Base-by-base conservation (phyloP, 139 green algal genomes). In the Chloropicon primus region DNA sequence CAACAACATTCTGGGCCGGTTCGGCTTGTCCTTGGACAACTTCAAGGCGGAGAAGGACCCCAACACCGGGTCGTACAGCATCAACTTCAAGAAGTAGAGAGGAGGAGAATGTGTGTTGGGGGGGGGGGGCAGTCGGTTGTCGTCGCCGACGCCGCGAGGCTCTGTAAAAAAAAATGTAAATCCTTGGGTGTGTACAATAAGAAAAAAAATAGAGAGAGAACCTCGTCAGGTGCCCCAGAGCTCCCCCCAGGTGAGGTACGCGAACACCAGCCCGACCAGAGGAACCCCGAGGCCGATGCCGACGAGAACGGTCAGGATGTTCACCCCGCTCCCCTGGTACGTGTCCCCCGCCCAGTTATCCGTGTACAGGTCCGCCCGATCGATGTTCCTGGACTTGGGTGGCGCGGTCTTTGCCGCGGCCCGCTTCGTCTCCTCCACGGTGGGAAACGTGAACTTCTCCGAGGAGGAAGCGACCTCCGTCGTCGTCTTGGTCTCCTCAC, bases 1-100 rank as follows among this genome's bases (percentile, higher is more conserved):
- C 27, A 98, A 98, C 80, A 91, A 84, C 1, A 79, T 98, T n/a
- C 81, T 98, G 22, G 95, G 95, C 73, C 93, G 96, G 73, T 97
- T 99, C 86, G 95, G 95, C 1, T 81, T 99, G 80, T 92, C 81
- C 0, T 27, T 97, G 25, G 95, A 99, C 89, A 97, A 97, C 79
- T 99, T 99, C 87, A 95, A 98, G 78, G 89, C 93, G 22, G 89
- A 93, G 54, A 90, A 99, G 84, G 95, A 99, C 81, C 93, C 93
- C 0, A 77, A 80, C 26, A 97, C 90, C 2, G 95, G 95, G 2
- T 84, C 83, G 1, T 99, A 99, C 83, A 92, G 78, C 78, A 93
- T 99, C 25, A 90, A 88, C 24, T 99, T 98, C 78, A 74, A 92
- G 74, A 90, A 93, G 54, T 88, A 78, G 27, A 5, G 2, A 23